Conservation (phyloP, 108 stramenopile genomes). For the Pseudonitzschia multiseries region DNA sequence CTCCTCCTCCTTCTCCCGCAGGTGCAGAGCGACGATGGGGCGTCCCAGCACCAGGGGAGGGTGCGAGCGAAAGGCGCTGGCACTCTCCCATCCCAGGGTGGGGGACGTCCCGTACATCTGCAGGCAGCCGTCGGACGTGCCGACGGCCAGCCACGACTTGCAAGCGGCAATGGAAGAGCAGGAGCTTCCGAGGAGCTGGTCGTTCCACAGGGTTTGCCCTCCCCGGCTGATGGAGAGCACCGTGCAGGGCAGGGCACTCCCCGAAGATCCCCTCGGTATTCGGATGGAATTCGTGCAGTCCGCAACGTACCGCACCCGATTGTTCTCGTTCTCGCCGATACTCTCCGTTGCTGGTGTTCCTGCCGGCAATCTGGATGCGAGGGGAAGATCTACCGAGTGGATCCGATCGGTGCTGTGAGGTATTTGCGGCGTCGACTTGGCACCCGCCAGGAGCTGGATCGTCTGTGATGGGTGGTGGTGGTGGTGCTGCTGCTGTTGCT, state of each 20-base stretch:
- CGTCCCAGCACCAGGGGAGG: conserved; percentile 73
- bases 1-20: conserved; percentile 21
- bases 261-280: conserved; percentile 37
- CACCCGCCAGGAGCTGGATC: not conserved
- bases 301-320: conserved; percentile 42
- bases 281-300: conserved; percentile 68
- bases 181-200: conserved; percentile 61
- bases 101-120: conserved; percentile 81
- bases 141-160: conserved; percentile 55
- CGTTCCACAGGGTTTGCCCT: conserved; percentile 61
- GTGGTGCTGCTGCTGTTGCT: conserved; percentile 2
- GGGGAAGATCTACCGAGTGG: conserved; percentile 60
- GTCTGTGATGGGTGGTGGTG: not conserved
- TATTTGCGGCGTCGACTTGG: conserved; percentile 38
- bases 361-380: not conserved
- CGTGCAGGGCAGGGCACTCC: conserved; percentile 50
- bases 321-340: too few species aligned
- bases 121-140: conserved; percentile 72
- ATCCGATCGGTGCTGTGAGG: conserved; percentile 65
- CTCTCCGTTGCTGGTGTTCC: not conserved
- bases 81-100: conserved; percentile 67
- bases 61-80: conserved; percentile 66
- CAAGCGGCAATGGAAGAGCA: conserved; percentile 66
- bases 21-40: conserved; percentile 51
- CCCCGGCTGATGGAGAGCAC: conserved; percentile 60